Evolutionary conservation across 2,329 filamentous ascomycete species (phyloP).

Genomic region (Metarhizium album): DNA sequence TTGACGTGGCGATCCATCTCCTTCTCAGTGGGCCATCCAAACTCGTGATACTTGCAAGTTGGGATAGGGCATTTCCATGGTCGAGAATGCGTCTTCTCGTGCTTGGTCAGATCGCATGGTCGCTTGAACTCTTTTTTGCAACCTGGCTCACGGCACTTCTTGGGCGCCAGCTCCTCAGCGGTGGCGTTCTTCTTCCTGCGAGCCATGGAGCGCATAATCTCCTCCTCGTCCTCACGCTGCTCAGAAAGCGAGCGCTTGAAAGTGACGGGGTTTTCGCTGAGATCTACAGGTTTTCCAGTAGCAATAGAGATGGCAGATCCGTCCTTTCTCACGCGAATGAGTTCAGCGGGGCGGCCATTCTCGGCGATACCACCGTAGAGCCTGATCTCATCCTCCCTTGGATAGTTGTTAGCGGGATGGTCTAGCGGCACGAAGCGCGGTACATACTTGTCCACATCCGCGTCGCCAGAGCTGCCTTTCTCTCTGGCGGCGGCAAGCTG

Average conservation of each 20-base stretch:
- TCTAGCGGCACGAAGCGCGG: conserved; percentile 20
- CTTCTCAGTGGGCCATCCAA: conserved; percentile 95
- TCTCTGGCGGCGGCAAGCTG: conserved; percentile 69
- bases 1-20: conserved; percentile 93
- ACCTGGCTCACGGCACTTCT: conserved; percentile 62
- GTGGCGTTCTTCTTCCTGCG: conserved; percentile 88
- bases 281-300: conserved; percentile 53
- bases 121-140: conserved; percentile 93
- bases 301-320: conserved; percentile 71
- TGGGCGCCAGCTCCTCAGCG: conserved; percentile 69
- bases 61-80: conserved; percentile 84
- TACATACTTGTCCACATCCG: conserved; percentile 49
- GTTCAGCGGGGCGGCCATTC: conserved; percentile 72
- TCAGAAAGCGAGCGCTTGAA: conserved; percentile 59
- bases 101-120: conserved; percentile 94
- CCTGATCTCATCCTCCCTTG: conserved; percentile 55
- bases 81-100: conserved; percentile 93
- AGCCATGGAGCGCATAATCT: conserved; percentile 85
- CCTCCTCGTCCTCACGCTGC: conserved; percentile 66
- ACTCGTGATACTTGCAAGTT: conserved; percentile 80
- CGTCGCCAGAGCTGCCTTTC: conserved; percentile 47
- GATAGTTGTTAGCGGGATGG: conserved; percentile 17
- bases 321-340: conserved; percentile 72
- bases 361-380: conserved; percentile 72
- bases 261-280: conserved; percentile 38